phyloP scores from a whole-genome alignment of 805 yeast species.

The Candida glaebosa region DNA sequence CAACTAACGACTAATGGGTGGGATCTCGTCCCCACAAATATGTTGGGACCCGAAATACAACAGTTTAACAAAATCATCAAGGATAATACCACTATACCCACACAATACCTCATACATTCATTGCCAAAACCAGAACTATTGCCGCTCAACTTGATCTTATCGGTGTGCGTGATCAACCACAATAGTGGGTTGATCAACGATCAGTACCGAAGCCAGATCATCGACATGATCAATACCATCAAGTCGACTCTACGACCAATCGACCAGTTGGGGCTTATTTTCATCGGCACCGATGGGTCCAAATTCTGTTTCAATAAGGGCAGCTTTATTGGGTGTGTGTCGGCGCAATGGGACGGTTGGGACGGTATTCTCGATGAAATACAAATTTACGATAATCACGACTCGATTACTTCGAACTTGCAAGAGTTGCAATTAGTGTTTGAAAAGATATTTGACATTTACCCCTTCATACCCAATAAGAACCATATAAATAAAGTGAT shows the following conservation, averaged over 20 bases:
- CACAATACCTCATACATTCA: constrained; percentile 31
- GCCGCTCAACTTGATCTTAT: constrained; percentile 41
- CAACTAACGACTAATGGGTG: constrained; percentile 53
- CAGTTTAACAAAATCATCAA: constrained; percentile 33
- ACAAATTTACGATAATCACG: constrained; percentile 20
- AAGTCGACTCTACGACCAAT: constrained; percentile 23
- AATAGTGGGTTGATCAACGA: constrained; percentile 19
- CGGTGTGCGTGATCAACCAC: constrained; percentile 38
- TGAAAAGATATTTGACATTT: constrained; percentile 25
- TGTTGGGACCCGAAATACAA: constrained; percentile 38
- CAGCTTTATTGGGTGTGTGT: constrained; percentile 46
- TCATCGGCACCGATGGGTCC: constrained; percentile 44
- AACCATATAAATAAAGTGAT: constrained; percentile 13
- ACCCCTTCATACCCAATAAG: constrained; percentile 19
- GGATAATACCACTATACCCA: constrained; percentile 41
- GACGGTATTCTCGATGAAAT: constrained; percentile 37
- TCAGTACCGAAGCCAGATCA: constrained; percentile 18
- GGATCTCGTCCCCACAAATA: constrained; percentile 32
- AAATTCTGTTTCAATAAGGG: constrained; percentile 35
- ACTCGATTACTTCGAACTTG: constrained; percentile 11
- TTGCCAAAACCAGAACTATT: constrained; percentile 37
- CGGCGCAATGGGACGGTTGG: constrained; percentile 49
- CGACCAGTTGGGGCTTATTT: constrained; percentile 47
- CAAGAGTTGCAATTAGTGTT: constrained; percentile 22
- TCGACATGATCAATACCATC: constrained; percentile 13